phyloP scores from a whole-genome alignment of 306 rosid species.

The Lathyrus aphaca region DNA sequence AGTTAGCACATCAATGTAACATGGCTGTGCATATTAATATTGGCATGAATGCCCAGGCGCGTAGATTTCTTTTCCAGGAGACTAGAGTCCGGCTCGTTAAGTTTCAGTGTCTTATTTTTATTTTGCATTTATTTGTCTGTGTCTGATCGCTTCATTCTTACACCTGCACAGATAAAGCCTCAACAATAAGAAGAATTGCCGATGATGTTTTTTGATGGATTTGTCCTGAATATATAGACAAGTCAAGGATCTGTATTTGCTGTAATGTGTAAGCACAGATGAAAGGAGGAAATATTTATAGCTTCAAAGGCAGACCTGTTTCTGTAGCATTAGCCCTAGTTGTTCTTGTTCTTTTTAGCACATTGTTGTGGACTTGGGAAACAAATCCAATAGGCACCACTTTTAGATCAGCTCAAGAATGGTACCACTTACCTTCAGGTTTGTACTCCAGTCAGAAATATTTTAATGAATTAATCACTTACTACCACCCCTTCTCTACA shows the following conservation, averaged over 20 bases:
- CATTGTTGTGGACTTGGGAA: constrained; percentile 74
- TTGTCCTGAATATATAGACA: constrained; percentile 31
- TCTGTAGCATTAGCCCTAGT: constrained; percentile 56
- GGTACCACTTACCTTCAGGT: constrained; percentile 56
- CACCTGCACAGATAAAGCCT: constrained; percentile 38
- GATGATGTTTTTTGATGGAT: constrained; percentile 24
- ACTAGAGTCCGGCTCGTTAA: neutral
- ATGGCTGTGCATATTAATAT: constrained; percentile 4
- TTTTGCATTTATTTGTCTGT: constrained; percentile 28
- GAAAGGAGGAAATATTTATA: constrained; percentile 60
- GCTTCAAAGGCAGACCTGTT: constrained; percentile 56
- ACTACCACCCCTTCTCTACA: neutral
- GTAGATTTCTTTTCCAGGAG: neutral
- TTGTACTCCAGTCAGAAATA: constrained; percentile 44
- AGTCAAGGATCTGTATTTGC: constrained; percentile 33
- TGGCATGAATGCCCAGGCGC: neutral
- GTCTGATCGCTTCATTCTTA: constrained; percentile 23
- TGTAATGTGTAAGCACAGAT: constrained; percentile 44
- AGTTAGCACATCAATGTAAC: neutral
- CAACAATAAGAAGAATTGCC: constrained; percentile 17
- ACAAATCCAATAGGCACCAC: constrained; percentile 58
- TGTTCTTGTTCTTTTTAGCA: constrained; percentile 54
- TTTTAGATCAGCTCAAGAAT: constrained; percentile 51
- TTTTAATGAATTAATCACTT: constrained; percentile 18
- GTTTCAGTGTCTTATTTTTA: constrained; percentile 2